Evolutionary conservation across 1,139 yeast species (phyloP).

Genomic region (Pichia sorboxylosa): DNA sequence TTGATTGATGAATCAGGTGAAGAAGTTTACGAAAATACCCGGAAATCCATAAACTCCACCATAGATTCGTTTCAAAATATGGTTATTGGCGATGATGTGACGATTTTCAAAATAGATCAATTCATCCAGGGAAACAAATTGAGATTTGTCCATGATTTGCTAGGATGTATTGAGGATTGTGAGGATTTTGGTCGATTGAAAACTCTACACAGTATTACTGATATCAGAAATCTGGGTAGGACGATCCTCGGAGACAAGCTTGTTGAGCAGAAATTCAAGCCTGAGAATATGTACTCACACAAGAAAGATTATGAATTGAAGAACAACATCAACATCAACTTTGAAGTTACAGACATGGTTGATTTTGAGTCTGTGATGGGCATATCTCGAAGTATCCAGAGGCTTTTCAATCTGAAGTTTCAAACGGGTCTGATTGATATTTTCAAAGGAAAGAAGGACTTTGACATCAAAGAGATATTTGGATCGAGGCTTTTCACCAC

Average conservation of each 20-base stretch:
- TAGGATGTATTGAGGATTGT: conserved; percentile 49
- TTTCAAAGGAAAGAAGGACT: not conserved
- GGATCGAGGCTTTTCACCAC: conserved; percentile 18
- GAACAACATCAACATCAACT: conserved; percentile 45
- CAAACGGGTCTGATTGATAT: not conserved
- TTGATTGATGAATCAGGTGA: conserved; percentile 52
- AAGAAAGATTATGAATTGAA: conserved; percentile 46
- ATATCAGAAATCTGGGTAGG: conserved; percentile 56
- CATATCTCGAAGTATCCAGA: conserved; percentile 4
- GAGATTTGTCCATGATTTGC: conserved; percentile 52
- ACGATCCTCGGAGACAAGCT: conserved; percentile 44
- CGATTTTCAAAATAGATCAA: conserved; percentile 53
- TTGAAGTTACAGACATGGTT: conserved; percentile 60
- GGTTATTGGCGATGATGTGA: conserved; percentile 43
- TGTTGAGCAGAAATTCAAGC: conserved; percentile 51
- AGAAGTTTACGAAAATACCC: conserved; percentile 51
- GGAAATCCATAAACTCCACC: conserved; percentile 39
- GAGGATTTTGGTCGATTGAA: conserved; percentile 57
- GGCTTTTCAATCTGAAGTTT: conserved; percentile 6
- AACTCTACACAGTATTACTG: conserved; percentile 49
- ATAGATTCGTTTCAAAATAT: conserved; percentile 24
- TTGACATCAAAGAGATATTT: conserved; percentile 4
- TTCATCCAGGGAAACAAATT: conserved; percentile 64
- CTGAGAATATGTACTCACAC: conserved; percentile 76
- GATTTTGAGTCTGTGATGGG: conserved; percentile 31